A percentile compares a stretch with the other conserved stretches of the same genome.
Conservation (phyloP, 1,284 basidiomycete species). For the Tilletia indica region DNA sequence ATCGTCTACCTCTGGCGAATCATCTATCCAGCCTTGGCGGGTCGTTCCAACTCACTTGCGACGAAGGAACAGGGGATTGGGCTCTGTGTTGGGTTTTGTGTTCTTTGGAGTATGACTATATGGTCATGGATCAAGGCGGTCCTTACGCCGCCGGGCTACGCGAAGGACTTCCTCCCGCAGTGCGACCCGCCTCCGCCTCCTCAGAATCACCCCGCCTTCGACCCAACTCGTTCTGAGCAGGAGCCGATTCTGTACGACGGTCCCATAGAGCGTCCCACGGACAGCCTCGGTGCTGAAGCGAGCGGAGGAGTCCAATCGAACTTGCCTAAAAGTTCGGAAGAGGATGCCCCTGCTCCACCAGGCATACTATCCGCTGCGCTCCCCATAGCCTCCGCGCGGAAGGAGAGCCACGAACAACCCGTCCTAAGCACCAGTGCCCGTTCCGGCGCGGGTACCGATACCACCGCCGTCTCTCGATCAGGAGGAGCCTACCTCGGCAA, state of each 20-base stretch:
- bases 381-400: not conserved
- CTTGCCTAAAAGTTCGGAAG: not conserved
- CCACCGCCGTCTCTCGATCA: conserved; percentile 1
- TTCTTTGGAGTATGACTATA: conserved; percentile 44
- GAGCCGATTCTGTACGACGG: conserved; percentile 10
- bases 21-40: conserved; percentile 35
- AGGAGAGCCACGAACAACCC: not conserved
- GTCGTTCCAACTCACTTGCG: conserved; percentile 27
- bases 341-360: not conserved
- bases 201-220: too few species aligned
- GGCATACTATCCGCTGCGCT: not conserved
- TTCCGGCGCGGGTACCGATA: conserved; percentile 1
- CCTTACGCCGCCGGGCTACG: conserved; percentile 41
- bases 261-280: not conserved
- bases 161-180: conserved; percentile 39
- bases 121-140: conserved; percentile 48
- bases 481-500: too few species aligned
- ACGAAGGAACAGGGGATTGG: conserved; percentile 34
- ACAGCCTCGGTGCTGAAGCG: not conserved
- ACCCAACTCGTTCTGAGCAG: not conserved
- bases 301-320: not conserved
- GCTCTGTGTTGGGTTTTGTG: conserved; percentile 38
- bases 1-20: conserved; percentile 43
- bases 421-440: conserved; percentile 2
- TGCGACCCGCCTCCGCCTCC: conserved; percentile 16